Base-by-base conservation (phyloP, 2,329 filamentous ascomycete species). In the Aspergillus neotritici region DNA sequence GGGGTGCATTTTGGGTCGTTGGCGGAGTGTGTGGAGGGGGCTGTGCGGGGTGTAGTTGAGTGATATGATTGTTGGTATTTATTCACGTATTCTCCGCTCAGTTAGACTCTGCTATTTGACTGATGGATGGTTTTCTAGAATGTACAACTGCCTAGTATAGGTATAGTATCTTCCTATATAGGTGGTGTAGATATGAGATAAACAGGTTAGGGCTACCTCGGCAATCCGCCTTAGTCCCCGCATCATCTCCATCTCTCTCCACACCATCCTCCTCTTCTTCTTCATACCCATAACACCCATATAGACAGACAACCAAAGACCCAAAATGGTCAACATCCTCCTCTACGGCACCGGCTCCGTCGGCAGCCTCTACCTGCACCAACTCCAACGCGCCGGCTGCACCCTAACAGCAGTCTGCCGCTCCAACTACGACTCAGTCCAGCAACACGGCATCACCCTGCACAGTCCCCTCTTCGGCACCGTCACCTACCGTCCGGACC, bases 281-380 rank as follows among this genome's bases (percentile, higher is more conserved):
- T 21, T 21, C 7, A 4, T 25, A 2, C 21, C 1, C 21, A 9
- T 25, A 25, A n/a, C n/a, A n/a, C n/a, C n/a, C n/a, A n/a, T 9
- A 25, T 25, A 25, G 5, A 25, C 21, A 25, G 7, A 17, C 17
- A 17, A 5, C 5, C 17, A 17, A 17, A n/a, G n/a, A 17, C 17
- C 17, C 17, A 17, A 21, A 21, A 25, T 25, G 21, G 21, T 25
- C 21, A 25, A 56, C 39, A 62, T 64, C 35, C 50, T 64, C 40
- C 45, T 65, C 36, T 60, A 62, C 41, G 62, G 63, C 13, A 58
- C 57, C 10, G 62, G 63, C 32, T 58, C 56, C 29, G 53, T 66
- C 38, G 63, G 63, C 37, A 53, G 53, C 28, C 47, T 58, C 12
- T 62, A 64, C 40, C 43, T 57, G 3, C 61, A 54, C 41, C 43